phyloP scores from a whole-genome alignment of 2,329 filamentous ascomycete genomes.

The Fusarium pseudograminearum region DNA sequence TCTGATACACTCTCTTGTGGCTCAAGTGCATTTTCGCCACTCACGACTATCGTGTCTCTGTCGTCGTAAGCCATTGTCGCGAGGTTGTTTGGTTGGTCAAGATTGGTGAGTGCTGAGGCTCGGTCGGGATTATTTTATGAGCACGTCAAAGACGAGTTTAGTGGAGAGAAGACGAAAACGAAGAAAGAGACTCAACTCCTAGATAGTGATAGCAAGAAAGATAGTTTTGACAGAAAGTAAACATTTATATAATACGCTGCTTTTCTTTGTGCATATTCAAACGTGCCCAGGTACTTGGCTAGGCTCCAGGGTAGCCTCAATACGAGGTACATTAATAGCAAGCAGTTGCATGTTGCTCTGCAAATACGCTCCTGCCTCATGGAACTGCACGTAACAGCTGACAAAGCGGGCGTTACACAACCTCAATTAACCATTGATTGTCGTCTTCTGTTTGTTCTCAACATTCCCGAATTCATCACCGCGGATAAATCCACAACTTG shows the following conservation, averaged over 20 bases:
- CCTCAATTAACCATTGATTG: background rate
- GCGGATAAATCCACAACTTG: background rate
- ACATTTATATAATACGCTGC: background rate
- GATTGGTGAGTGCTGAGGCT: too few species aligned
- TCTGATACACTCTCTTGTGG: background rate
- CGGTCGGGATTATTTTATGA: background rate
- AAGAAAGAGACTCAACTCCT: background rate
- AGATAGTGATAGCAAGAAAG: background rate
- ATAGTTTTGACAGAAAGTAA: background rate
- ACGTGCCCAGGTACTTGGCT: background rate
- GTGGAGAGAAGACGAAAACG: background rate
- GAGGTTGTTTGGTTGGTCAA: background rate
- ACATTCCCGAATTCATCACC: too few species aligned
- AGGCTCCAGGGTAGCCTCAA: slow-evolving; percentile 27
- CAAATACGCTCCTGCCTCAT: background rate
- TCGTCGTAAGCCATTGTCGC: slow-evolving; percentile 16
- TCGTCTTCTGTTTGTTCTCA: background rate
- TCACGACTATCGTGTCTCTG: slow-evolving; percentile 4
- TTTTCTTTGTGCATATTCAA: background rate
- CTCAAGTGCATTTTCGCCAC: background rate
- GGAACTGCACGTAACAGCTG: background rate
- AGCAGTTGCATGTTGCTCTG: background rate
- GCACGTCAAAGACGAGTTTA: too few species aligned
- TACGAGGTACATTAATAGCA: background rate
- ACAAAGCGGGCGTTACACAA: slow-evolving; percentile 14